Conservation (phyloP, 129 eudicot genomes). For the Pseudognaphalium luteoalbum region DNA sequence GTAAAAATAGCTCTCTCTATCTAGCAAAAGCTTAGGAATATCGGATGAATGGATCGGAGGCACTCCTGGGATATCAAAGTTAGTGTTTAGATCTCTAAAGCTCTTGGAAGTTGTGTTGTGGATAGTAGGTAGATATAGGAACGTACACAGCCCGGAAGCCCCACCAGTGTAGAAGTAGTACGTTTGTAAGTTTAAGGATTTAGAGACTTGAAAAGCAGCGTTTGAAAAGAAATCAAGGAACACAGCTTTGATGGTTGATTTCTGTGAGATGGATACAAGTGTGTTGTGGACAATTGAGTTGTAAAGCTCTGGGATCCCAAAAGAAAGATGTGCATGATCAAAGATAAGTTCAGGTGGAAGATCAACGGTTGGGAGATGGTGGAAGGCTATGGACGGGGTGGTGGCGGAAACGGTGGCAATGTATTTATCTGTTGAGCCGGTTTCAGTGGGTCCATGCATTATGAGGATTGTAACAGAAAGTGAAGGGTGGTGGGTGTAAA, state of each 20-base stretch:
- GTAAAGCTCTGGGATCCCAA: conserved; percentile 44
- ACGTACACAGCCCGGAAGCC: conserved; percentile 36
- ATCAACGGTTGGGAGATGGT: conserved; percentile 42
- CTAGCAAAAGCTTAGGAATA: conserved; percentile 23
- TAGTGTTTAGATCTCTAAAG: conserved; percentile 32
- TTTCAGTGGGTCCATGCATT: conserved; percentile 30
- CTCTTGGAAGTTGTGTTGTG: conserved; percentile 32
- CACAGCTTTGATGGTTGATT: conserved; percentile 44
- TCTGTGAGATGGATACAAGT: conserved; percentile 42
- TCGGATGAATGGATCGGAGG: conserved; percentile 49
- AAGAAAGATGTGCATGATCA: conserved; percentile 33
- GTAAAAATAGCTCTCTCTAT: conserved; percentile 24
- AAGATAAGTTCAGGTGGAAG: conserved; percentile 29
- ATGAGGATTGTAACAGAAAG: conserved; percentile 44
- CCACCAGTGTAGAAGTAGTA: conserved; percentile 55
- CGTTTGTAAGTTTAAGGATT: conserved; percentile 48
- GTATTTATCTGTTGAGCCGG: conserved; percentile 44
- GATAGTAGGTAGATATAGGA: conserved; percentile 44
- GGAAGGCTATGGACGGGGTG: conserved; percentile 58
- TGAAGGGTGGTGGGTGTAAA: conserved; percentile 34
- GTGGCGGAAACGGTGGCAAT: conserved; percentile 39
- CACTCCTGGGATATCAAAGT: conserved; percentile 45
- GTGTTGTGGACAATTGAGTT: conserved; percentile 38
- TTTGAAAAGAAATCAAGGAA: conserved; percentile 62
- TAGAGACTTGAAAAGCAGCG: conserved; percentile 47